Conservation (phyloP, 23 red algal genomes). For the Gracilaria vermiculophylla region DNA sequence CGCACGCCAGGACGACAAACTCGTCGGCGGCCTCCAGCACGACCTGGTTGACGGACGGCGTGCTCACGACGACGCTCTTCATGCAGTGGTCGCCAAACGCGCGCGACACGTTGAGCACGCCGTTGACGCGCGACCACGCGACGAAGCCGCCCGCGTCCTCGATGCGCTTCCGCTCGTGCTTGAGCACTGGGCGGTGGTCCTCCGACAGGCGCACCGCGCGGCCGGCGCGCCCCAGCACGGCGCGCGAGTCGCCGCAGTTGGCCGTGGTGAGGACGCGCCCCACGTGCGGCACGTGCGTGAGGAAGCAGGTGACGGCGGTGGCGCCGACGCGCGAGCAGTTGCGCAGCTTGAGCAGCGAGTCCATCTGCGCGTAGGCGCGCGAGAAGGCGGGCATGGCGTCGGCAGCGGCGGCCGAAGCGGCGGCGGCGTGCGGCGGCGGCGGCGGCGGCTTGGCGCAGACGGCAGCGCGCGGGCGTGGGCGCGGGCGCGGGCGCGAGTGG, state of each 20-base stretch:
- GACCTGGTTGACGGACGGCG: conserved; percentile 47
- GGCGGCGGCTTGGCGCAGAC: conserved; percentile 25
- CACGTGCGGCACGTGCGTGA: conserved; percentile 24
- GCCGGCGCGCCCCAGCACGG: conserved; percentile 83
- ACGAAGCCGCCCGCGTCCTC: conserved; percentile 84
- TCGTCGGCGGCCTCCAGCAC: conserved; percentile 70
- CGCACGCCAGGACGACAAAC: conserved; percentile 91
- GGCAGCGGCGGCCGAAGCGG: too few species aligned
- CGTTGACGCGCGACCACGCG: conserved; percentile 66
- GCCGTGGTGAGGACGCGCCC: conserved; percentile 77
- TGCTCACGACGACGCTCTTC: conserved; percentile 84
- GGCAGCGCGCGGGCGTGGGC: neutral
- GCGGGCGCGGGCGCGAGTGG: neutral
- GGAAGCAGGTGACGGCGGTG: conserved; percentile 83
- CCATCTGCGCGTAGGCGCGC: conserved; percentile 58
- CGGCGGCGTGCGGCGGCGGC: too few species aligned
- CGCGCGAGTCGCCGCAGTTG: conserved; percentile 92
- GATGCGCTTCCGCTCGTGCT: conserved; percentile 66
- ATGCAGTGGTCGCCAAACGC: conserved; percentile 93
- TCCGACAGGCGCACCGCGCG: conserved; percentile 62
- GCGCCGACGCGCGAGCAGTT: conserved; percentile 73
- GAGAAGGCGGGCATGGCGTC: conserved; percentile 20
- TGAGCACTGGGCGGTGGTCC: conserved; percentile 83
- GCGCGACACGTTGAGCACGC: conserved; percentile 88
- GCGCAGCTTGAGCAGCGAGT: conserved; percentile 50